These are phyloP conservation scores for Spinacia oleracea DNA, from an alignment of 179 eudicot species.

Conservation along the genomic window DNA sequence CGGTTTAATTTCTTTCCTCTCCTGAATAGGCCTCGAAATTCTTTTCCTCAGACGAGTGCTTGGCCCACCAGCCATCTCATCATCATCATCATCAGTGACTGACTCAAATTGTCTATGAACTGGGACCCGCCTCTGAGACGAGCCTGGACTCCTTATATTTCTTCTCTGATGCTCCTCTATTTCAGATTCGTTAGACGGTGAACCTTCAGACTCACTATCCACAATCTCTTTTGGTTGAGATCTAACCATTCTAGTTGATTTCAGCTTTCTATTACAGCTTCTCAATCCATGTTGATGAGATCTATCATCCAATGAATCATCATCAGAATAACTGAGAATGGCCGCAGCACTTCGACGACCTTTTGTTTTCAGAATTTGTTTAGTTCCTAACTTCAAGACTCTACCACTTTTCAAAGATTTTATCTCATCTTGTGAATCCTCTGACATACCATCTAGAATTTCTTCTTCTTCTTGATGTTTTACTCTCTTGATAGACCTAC, in stretches of 20 bases:
- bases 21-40: conserved; percentile 39
- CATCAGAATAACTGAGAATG: conserved; percentile 28
- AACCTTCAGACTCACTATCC: conserved; percentile 39
- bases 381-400: conserved; percentile 33
- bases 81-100: conserved; percentile 47
- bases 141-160: conserved; percentile 34
- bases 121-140: conserved; percentile 24
- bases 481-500: conserved; percentile 28
- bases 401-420: conserved; percentile 31
- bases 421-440: conserved; percentile 34
- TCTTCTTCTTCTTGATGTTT: conserved; percentile 34
- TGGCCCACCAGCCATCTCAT: conserved; percentile 66
- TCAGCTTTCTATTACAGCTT: conserved; percentile 32
- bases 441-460: conserved; percentile 28
- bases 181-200: conserved; percentile 29
- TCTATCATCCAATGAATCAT: conserved; percentile 33
- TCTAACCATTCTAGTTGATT: conserved; percentile 24
- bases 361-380: conserved; percentile 32
- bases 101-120: conserved; percentile 31
- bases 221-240: conserved; percentile 17
- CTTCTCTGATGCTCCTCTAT: conserved; percentile 31
- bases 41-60: conserved; percentile 76
- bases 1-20: conserved; percentile 40
- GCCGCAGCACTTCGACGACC: conserved; percentile 19
- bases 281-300: conserved; percentile 25